These are phyloP conservation scores for Metschnikowia chrysomelidarum DNA, from an alignment of 805 yeast species.

Conservation along the genomic window DNA sequence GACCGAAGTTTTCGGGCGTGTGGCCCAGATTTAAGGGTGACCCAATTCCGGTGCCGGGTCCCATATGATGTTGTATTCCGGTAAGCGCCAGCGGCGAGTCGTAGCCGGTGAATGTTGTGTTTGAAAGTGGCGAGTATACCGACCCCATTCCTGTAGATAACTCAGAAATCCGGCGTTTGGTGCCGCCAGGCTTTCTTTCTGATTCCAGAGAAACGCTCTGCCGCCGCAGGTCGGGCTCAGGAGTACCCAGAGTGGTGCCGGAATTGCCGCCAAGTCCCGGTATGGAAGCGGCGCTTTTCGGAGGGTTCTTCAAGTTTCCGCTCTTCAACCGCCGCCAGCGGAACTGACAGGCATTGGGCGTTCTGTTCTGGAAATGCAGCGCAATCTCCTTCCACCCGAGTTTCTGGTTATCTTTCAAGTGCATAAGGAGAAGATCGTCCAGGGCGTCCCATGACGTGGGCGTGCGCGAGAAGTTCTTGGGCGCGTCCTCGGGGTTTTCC, in stretches of 20 bases:
- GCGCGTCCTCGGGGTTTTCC: constrained; percentile 7
- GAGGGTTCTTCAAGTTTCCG: constrained; percentile 37
- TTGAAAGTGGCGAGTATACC: constrained; percentile 35
- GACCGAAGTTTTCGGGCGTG: constrained; percentile 24
- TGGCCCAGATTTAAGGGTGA: constrained; percentile 39
- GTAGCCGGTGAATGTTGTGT: constrained; percentile 39
- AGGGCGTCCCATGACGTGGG: constrained; percentile 50
- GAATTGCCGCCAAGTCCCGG: constrained; percentile 9
- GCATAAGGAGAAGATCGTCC: constrained; percentile 45
- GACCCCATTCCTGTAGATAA: constrained; percentile 24
- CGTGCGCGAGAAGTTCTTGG: constrained; percentile 29
- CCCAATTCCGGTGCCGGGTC: too few relatives aligned
- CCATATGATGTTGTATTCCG: too few relatives aligned
- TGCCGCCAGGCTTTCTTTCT: constrained; percentile 6
- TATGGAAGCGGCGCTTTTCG: constrained; percentile 31
- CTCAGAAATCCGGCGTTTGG: constrained; percentile 13
- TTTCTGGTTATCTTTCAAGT: constrained; percentile 75
- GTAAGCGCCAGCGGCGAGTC: constrained; percentile 44
- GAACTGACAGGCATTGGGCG: constrained; percentile 87
- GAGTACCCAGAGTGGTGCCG: constrained; percentile 5
- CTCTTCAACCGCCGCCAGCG: constrained; percentile 73
- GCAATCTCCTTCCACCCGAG: constrained; percentile 91
- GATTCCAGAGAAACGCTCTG: constrained; percentile 2
- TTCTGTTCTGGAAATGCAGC: constrained; percentile 71
- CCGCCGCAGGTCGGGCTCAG: constrained; percentile 6